Evolutionary conservation across 2,329 filamentous ascomycete species (phyloP).

Genomic region (Aspergillus sojae): DNA sequence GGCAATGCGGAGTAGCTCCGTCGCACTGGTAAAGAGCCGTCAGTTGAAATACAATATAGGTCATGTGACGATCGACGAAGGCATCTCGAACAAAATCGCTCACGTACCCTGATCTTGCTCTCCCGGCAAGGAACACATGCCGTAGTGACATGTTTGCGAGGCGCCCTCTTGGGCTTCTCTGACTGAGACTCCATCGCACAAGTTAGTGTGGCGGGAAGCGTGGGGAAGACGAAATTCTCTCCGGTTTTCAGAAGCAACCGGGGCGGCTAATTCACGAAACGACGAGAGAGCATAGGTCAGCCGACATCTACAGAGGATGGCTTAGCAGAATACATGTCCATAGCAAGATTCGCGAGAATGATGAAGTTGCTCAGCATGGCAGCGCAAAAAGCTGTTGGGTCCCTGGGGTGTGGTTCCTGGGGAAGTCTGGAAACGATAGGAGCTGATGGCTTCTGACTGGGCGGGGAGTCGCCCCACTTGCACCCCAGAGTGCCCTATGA

Average conservation of each 20-base stretch:
- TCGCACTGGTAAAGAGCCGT: constrained; percentile 33
- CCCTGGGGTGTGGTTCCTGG: not conserved
- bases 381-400: not conserved
- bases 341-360: not conserved
- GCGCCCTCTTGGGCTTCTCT: constrained; percentile 33
- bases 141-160: constrained; percentile 48
- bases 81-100: not conserved
- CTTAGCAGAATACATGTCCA: constrained; percentile 8
- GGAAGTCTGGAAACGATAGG: constrained; percentile 1
- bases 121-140: constrained; percentile 50
- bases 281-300: constrained; percentile 7
- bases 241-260: not conserved
- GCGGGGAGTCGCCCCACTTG: not conserved
- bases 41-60: constrained; percentile 1
- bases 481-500: constrained; percentile 2
- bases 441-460: constrained; percentile 2
- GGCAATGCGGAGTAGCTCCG: constrained; percentile 40
- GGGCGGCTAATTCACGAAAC: not conserved
- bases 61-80: constrained; percentile 4
- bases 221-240: constrained; percentile 1
- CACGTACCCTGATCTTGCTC: constrained; percentile 48
- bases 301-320: constrained; percentile 12
- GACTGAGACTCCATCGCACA: constrained; percentile 27
- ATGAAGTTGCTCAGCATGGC: constrained; percentile 2
- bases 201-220: constrained; percentile 5